phyloP scores from a whole-genome alignment of 257 asterid species.

The Anisodus tanguticus region DNA sequence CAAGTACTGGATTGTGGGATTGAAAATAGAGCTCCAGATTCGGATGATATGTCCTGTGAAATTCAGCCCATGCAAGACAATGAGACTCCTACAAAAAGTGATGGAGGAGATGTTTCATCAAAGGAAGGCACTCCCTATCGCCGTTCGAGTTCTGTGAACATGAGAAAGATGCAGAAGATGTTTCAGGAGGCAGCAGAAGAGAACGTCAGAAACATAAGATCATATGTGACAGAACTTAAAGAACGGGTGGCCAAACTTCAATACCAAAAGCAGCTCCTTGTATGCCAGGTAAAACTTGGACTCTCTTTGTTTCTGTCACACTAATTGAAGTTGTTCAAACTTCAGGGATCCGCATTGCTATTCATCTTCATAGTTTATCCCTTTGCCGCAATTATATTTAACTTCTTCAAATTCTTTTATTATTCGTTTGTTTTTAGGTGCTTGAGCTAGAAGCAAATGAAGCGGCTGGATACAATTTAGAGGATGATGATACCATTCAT shows the following conservation, averaged over 20 bases:
- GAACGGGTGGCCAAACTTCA: conserved; percentile 98
- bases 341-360: neutral
- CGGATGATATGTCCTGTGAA: conserved; percentile 59
- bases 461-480: conserved; percentile 80
- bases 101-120: conserved; percentile 74
- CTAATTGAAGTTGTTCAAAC: neutral
- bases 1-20: conserved; percentile 63
- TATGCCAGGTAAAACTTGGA: conserved; percentile 72
- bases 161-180: conserved; percentile 97
- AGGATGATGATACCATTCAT: conserved; percentile 52
- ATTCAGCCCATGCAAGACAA: conserved; percentile 64
- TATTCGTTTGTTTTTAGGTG: conserved; percentile 51
- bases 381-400: conserved; percentile 1
- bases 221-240: conserved; percentile 91
- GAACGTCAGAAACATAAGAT: conserved; percentile 91
- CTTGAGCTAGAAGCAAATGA: conserved; percentile 97
- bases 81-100: conserved; percentile 87
- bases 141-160: conserved; percentile 92
- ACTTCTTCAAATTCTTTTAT: neutral
- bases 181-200: conserved; percentile 98
- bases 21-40: conserved; percentile 78
- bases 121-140: conserved; percentile 89
- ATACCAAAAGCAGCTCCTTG: conserved; percentile 96
- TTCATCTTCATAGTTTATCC: neutral
- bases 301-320: neutral